phyloP scores from a whole-genome alignment of 345 rosid genomes.

The Abelmoschus esculentus region DNA sequence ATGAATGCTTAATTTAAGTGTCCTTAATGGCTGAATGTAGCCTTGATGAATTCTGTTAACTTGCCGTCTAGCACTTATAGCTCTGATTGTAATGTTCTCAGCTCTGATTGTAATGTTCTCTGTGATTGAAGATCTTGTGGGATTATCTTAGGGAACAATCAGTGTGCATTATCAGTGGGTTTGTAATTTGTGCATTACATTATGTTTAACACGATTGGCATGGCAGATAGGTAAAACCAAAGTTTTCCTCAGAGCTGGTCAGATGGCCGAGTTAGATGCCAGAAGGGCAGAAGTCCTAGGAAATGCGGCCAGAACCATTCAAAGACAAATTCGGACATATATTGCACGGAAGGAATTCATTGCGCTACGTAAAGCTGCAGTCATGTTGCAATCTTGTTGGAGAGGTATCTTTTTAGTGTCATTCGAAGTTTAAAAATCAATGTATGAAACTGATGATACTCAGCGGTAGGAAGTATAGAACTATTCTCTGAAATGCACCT shows the following conservation, averaged over 20 bases:
- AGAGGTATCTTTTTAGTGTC: constrained; percentile 52
- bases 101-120: neutral
- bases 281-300: constrained; percentile 98
- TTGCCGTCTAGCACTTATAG: neutral
- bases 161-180: neutral
- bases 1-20: neutral
- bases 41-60: neutral
- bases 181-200: constrained; percentile 1
- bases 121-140: neutral
- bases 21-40: neutral
- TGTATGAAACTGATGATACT: neutral
- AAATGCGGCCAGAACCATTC: constrained; percentile 91
- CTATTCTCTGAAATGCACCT: neutral
- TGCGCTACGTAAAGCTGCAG: constrained; percentile 70
- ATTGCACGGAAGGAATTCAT: constrained; percentile 84
- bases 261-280: constrained; percentile 98
- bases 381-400: constrained; percentile 69
- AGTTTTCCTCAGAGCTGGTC: constrained; percentile 98
- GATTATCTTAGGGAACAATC: neutral
- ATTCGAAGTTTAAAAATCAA: neutral
- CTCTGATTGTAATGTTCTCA: neutral
- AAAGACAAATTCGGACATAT: constrained; percentile 76
- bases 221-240: constrained; percentile 88
- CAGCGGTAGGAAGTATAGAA: neutral
- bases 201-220: constrained; percentile 16